Evolutionary conservation across 163 green algal species (phyloP).

Genomic region (Picocystis sp.): DNA sequence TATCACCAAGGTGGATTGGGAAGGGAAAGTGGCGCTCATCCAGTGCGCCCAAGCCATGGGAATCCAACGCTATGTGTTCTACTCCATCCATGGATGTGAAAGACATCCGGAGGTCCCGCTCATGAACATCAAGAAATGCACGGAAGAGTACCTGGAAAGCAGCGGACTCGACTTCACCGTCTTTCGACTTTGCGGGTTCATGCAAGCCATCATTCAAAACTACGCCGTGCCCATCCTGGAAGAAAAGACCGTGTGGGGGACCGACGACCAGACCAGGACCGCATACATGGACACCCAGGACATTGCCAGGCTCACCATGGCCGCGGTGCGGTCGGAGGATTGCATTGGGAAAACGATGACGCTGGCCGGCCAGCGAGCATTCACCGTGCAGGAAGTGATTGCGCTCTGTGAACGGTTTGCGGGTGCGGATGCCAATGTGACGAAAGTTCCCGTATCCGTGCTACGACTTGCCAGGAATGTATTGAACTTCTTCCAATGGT

Average conservation of each 20-base stretch:
- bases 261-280: conserved; percentile 71
- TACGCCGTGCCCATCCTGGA: conserved; percentile 97
- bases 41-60: conserved; percentile 90
- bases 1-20: conserved; percentile 71
- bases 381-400: conserved; percentile 80
- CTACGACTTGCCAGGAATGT: conserved; percentile 49
- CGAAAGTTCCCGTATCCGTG: conserved; percentile 60
- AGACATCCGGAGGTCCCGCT: conserved; percentile 86
- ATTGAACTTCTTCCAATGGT: conserved; percentile 76
- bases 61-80: conserved; percentile 93
- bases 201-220: conserved; percentile 89
- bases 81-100: conserved; percentile 90
- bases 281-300: conserved; percentile 90
- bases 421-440: conserved; percentile 59
- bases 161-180: conserved; percentile 77
- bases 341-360: conserved; percentile 56
- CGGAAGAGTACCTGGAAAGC: conserved; percentile 74
- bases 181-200: conserved; percentile 68
- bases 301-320: conserved; percentile 71
- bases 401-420: conserved; percentile 77
- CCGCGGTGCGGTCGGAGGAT: conserved; percentile 53
- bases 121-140: conserved; percentile 95
- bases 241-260: conserved; percentile 89
- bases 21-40: conserved; percentile 95
- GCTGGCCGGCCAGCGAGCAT: conserved; percentile 76